Base-by-base conservation (phyloP, 768 basidiomycete species). In the Auriscalpium vulgare region DNA sequence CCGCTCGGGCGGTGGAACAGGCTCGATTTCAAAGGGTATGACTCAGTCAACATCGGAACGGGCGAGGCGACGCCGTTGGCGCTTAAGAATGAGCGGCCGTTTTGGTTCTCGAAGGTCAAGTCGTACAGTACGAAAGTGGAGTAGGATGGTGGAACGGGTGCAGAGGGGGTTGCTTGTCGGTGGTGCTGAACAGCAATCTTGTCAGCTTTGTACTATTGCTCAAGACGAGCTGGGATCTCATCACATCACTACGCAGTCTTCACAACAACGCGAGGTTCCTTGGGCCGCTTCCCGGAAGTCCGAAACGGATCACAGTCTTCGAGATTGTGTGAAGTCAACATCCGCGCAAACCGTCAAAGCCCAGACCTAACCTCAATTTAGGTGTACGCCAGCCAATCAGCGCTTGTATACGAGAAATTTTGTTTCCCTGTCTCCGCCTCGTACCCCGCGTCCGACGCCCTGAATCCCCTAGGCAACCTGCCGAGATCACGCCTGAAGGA, bases 71-170 rank as follows among this genome's bases (percentile, higher is more conserved):
- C 78, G 10, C 82, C 85, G 16, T 72, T 95, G 34, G 74, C 81
- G 10, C 71, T 94, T 62, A 91, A 89, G 65, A 83, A 93, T 61
- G 91, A 93, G 67, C 78, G 89, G 54, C 82, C 91, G n/a, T 95
- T 91, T 68, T 94, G 88, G 85, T 97, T 97, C 71, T 94, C 91
- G 44, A 93, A 88, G 70, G 90, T 93, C 62, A 78, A 78, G 66
- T 91, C 87, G 44, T 91, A 84, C 66, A 50, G 59, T 17, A 51
- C 36, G 19, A 48, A 46, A 37, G 37, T 50, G 47, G 56, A 57
- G 56, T 59, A 57, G 44, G 7, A 29, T 29, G 29, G 29, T 29
- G 29, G 29, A 29, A 29, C 5, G 7, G 29, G 29, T 29, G 29
- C 7, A 29, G 29, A 29, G 29, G 29, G 29, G 23, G 23, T 2